A percentile compares a stretch with the other conserved stretches of the same genome.
phyloP scores from a whole-genome alignment of 352 stramenopile species.

The Phytophthora hibernalis region DNA sequence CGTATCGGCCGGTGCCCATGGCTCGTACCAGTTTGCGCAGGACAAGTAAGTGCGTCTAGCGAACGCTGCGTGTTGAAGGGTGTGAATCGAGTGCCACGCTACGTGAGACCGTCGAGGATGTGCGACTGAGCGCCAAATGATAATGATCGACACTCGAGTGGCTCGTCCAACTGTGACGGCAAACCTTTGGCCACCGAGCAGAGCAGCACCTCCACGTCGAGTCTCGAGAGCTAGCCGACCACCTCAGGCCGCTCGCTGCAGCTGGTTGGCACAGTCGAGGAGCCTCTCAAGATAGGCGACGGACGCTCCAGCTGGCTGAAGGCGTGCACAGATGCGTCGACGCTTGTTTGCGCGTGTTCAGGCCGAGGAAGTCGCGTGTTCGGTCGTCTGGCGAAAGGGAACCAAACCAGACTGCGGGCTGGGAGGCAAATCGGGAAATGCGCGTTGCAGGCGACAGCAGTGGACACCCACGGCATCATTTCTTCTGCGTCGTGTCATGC shows the following conservation, averaged over 20 bases:
- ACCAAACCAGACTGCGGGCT: constrained; percentile 6
- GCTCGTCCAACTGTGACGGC: constrained; percentile 32
- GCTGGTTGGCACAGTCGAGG: constrained; percentile 9
- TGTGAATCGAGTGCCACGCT: constrained; percentile 1
- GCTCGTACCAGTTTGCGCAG: no score
- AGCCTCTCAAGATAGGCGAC: constrained; percentile 13
- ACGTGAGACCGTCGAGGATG: no score
- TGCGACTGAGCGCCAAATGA: constrained; percentile 13
- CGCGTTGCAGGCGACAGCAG: background rate
- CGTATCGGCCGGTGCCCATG: constrained; percentile 49
- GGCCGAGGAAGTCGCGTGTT: constrained; percentile 3
- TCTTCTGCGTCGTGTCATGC: no score
- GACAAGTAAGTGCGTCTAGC: background rate
- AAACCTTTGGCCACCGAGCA: background rate
- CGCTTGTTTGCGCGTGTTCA: constrained; percentile 17
- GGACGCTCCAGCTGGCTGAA: background rate
- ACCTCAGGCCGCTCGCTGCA: constrained; percentile 18
- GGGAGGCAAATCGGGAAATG: constrained; percentile 21
- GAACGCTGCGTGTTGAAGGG: constrained; percentile 6
- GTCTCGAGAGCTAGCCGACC: background rate
- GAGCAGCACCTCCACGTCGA: constrained; percentile 7
- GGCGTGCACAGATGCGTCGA: constrained; percentile 7
- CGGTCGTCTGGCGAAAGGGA: constrained; percentile 3
- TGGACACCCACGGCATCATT: no score
- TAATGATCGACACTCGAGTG: constrained; percentile 7